phyloP scores from a whole-genome alignment of 148 eudicot genomes.

The Bassia scoparia region DNA sequence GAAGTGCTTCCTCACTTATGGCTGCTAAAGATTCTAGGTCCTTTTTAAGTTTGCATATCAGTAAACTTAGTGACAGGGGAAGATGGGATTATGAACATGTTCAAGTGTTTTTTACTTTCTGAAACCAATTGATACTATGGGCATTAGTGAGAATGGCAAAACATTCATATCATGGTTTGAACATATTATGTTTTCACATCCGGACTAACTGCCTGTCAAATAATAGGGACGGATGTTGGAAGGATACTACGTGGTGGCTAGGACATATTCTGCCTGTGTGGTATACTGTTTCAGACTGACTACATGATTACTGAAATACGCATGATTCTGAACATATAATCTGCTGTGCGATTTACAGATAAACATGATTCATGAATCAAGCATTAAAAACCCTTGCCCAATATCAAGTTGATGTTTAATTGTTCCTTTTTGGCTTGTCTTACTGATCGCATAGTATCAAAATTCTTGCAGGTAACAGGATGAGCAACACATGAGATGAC shows the following conservation, averaged over 20 bases:
- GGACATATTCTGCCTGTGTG: slow-evolving; percentile 76
- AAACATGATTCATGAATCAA: background rate
- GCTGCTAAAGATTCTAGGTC: background rate
- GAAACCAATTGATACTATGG: background rate
- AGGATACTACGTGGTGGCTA: slow-evolving; percentile 59
- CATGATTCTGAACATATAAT: no score
- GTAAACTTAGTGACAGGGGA: background rate
- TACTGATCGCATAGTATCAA: background rate
- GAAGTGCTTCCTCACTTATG: background rate
- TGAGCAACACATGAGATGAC: slow-evolving; percentile 67
- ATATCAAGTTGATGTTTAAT: no score
- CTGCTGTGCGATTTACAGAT: no score
- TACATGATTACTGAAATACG: background rate
- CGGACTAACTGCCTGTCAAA: slow-evolving; percentile 60
- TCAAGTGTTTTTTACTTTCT: background rate
- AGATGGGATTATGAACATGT: background rate
- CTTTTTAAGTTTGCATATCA: background rate
- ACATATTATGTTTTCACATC: slow-evolving; percentile 39
- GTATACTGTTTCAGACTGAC: slow-evolving; percentile 40
- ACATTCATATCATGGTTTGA: background rate
- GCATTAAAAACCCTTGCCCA: no score
- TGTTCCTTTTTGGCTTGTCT: background rate
- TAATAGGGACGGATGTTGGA: slow-evolving; percentile 97
- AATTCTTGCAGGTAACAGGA: slow-evolving; percentile 42
- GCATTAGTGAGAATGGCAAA: background rate